Evolutionary conservation across 352 stramenopile genomes (phyloP), one percentile per base, ranked within the genome.

Genomic region (Thraustochytrium sp.): DNA sequence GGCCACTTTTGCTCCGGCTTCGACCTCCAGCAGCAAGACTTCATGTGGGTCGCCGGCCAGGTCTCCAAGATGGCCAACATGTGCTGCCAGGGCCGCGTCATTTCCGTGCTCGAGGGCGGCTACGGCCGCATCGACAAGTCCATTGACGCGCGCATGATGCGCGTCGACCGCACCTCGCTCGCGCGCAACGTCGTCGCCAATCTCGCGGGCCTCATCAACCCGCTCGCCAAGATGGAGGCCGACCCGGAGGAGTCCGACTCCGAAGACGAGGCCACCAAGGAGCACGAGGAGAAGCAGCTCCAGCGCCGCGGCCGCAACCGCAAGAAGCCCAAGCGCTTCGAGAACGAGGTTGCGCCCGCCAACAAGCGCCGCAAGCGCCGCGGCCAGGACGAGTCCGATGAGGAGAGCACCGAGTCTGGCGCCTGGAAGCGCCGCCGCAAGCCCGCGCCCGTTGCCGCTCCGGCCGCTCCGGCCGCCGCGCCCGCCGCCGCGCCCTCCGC

Each of bases 41-140:
- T 95, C 86, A 86, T 85, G 29, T 96, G 91, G 91, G 86, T 93
- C 74, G 94, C 92, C 18, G 88, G 90, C 40, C 87, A 94, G 86
- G 89, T 97, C 68, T 85, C 92, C 49, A 88, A 93, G 68, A 90
- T 98, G 84, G 93, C 94, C 1, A 91, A 96, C 85, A 93, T 96
- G 88, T 98, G 93, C 86, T 98, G 95, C 83, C 86, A 97, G 5
- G 95, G 95, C 8, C 91, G 93, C 63, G 90, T 98, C 63, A 91
- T 98, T 34, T 98, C 93, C 54, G 93, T 98, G 51, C 88, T 98
- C 23, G 95, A 98, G 85, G 95, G 95, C 80, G 94, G 95, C 51
- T 98, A 98, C 87, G 92, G 85, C 53, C 44, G 34, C 44, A 49
- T 76, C 59, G 61, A 83, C 40, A 78, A 76, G 9, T 46, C 34